Percentiles rank a stretch among this genome's conserved stretches.
Conservation (phyloP, 2,329 filamentous ascomycete species). For the Fusarium agapanthi region DNA sequence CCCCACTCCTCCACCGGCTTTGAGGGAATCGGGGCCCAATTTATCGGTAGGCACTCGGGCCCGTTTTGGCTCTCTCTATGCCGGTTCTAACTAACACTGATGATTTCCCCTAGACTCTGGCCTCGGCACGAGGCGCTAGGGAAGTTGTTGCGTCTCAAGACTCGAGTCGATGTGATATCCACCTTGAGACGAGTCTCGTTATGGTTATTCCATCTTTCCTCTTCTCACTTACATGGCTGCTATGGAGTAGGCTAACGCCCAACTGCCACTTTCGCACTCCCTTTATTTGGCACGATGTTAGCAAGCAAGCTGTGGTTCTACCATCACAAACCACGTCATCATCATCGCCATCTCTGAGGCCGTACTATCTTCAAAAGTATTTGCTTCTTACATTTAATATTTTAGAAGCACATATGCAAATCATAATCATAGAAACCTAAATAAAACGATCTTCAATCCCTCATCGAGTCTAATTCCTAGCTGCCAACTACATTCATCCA, state of each 20-base stretch:
- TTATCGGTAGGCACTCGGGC: neutral
- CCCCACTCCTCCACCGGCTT: neutral
- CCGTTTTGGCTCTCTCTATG: neutral
- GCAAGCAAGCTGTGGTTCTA: slow-evolving; percentile 92
- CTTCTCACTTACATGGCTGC: neutral
- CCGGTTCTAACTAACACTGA: neutral
- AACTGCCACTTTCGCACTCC: slow-evolving; percentile 95
- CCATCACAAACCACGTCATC: slow-evolving; percentile 91
- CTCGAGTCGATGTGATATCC: neutral
- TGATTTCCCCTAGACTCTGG: neutral
- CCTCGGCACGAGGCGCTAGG: neutral
- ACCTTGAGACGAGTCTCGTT: neutral
- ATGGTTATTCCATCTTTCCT: neutral
- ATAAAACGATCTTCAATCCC: neutral
- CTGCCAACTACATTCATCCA: neutral
- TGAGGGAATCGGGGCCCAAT: neutral
- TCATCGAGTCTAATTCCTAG: neutral
- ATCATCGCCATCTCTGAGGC: slow-evolving; percentile 74
- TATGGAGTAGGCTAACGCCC: slow-evolving; percentile 51
- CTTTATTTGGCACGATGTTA: slow-evolving; percentile 95
- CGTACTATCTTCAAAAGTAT: neutral
- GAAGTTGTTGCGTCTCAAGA: neutral
- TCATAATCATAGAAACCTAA: neutral
- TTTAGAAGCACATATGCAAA: neutral
- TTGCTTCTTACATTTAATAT: neutral